phyloP scores from a whole-genome alignment of 768 basidiomycete genomes.

The Cubamyces sp. region DNA sequence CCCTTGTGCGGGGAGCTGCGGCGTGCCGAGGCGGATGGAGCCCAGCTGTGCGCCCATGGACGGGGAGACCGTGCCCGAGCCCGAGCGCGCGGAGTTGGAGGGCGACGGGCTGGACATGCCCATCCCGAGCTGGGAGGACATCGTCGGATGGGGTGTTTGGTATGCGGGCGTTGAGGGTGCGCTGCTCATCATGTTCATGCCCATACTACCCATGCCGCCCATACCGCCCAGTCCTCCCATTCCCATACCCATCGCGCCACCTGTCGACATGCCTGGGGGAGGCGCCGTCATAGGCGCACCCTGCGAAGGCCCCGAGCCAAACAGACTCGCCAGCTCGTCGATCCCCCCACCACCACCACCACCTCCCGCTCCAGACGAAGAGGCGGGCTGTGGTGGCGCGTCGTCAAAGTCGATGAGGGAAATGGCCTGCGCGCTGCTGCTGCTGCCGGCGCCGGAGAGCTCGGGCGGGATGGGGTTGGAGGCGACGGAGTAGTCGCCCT shows the following conservation, averaged over 20 bases:
- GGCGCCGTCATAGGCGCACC: slow-evolving; percentile 17
- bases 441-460: slow-evolving; percentile 36
- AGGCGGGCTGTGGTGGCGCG: slow-evolving; percentile 26
- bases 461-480: slow-evolving; percentile 71
- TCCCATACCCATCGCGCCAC: slow-evolving; percentile 14
- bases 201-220: slow-evolving; percentile 7
- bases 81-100: slow-evolving; percentile 5
- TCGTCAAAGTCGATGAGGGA: slow-evolving; percentile 87
- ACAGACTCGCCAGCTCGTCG: slow-evolving; percentile 69
- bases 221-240: slow-evolving; percentile 17
- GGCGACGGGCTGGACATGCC: slow-evolving; percentile 6
- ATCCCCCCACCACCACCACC: slow-evolving; percentile 15
- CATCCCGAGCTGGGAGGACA: slow-evolving; percentile 2
- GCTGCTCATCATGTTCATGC: slow-evolving; percentile 12
- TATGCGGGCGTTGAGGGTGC: slow-evolving; percentile 12
- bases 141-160: slow-evolving; percentile 5
- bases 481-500: slow-evolving; percentile 79
- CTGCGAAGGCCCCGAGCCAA: slow-evolving; percentile 39
- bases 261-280: not conserved
- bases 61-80: slow-evolving; percentile 18
- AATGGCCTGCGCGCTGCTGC: slow-evolving; percentile 34
- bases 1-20: slow-evolving; percentile 31
- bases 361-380: slow-evolving; percentile 29
- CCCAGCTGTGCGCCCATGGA: slow-evolving; percentile 24
- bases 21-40: slow-evolving; percentile 40